Conservation (phyloP, 768 basidiomycete genomes). For the Xanthoconium stramineum region DNA sequence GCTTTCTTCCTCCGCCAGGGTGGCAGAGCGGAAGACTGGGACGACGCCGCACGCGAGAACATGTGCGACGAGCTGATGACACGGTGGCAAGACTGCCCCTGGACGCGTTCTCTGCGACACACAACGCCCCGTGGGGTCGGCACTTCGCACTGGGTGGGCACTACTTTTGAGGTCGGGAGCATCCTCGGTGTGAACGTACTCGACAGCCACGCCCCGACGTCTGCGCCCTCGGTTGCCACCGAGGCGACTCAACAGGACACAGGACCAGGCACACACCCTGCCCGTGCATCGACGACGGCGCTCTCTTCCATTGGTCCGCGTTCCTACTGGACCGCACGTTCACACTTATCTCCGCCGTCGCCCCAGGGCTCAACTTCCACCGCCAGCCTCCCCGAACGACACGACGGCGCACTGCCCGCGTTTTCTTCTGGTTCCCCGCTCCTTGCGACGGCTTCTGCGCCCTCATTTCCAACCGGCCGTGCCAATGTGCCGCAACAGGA, state of each 20-base stretch:
- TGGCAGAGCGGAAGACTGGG: slow-evolving; percentile 67
- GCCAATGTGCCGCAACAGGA: slow-evolving; percentile 7
- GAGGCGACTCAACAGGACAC: slow-evolving; percentile 1
- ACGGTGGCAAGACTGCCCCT: slow-evolving; percentile 66
- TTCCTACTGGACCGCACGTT: slow-evolving; percentile 22
- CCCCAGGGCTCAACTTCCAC: slow-evolving; percentile 13
- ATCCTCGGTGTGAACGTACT: slow-evolving; percentile 68
- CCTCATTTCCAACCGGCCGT: slow-evolving; percentile 8
- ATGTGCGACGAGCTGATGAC: slow-evolving; percentile 54
- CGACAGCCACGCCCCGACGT: slow-evolving; percentile 21
- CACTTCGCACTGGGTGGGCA: slow-evolving; percentile 60
- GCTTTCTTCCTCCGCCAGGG: slow-evolving; percentile 63
- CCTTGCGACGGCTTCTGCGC: slow-evolving; percentile 10
- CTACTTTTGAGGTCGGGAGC: slow-evolving; percentile 75
- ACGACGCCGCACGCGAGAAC: slow-evolving; percentile 47
- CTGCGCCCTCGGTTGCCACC: not conserved
- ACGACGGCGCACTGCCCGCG: slow-evolving; percentile 7
- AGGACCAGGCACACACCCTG: not conserved
- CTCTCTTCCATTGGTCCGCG: slow-evolving; percentile 19
- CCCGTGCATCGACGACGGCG: slow-evolving; percentile 19
- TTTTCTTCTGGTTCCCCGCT: slow-evolving; percentile 27
- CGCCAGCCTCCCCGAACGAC: slow-evolving; percentile 12
- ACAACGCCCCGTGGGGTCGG: slow-evolving; percentile 3
- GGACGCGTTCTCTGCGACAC: slow-evolving; percentile 48
- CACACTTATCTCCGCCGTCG: slow-evolving; percentile 17